phyloP scores from a whole-genome alignment of 1,284 basidiomycete species.

The Ustilago cynodontis region DNA sequence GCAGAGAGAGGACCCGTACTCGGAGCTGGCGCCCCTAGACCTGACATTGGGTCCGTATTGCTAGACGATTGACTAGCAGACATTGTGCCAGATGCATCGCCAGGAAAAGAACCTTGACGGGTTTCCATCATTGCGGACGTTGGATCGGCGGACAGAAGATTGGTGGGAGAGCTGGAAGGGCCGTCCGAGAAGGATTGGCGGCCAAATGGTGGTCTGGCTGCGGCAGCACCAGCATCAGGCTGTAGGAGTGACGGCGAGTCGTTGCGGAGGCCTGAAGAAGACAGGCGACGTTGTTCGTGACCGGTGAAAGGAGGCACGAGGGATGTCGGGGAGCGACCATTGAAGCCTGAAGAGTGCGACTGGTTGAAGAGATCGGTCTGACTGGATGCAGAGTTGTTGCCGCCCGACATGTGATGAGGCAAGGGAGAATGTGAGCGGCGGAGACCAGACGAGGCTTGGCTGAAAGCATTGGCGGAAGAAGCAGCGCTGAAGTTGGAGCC shows the following conservation, averaged over 20 bases:
- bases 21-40: conserved; percentile 21
- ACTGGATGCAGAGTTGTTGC: conserved; percentile 11
- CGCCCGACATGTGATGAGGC: conserved; percentile 4
- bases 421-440: conserved; percentile 21
- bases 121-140: conserved; percentile 17
- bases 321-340: conserved; percentile 14
- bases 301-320: conserved; percentile 9
- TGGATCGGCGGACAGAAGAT: conserved; percentile 18
- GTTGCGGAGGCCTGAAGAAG: conserved; percentile 10
- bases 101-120: conserved; percentile 32
- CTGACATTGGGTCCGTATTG: not conserved
- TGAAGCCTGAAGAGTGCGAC: not conserved
- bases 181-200: conserved; percentile 57
- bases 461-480: conserved; percentile 9
- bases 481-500: conserved; percentile 20
- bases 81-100: conserved; percentile 7
- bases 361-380: conserved; percentile 14
- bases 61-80: not conserved
- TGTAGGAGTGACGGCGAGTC: conserved; percentile 11
- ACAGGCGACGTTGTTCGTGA: conserved; percentile 31
- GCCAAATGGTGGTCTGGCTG: conserved; percentile 36
- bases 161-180: conserved; percentile 16
- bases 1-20: conserved; percentile 58
- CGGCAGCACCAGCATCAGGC: conserved; percentile 7
- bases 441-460: not conserved